Evolutionary conservation across 345 rosid genomes (phyloP), one percentile per base, ranked within the genome.

Genomic region (Punica granatum): DNA sequence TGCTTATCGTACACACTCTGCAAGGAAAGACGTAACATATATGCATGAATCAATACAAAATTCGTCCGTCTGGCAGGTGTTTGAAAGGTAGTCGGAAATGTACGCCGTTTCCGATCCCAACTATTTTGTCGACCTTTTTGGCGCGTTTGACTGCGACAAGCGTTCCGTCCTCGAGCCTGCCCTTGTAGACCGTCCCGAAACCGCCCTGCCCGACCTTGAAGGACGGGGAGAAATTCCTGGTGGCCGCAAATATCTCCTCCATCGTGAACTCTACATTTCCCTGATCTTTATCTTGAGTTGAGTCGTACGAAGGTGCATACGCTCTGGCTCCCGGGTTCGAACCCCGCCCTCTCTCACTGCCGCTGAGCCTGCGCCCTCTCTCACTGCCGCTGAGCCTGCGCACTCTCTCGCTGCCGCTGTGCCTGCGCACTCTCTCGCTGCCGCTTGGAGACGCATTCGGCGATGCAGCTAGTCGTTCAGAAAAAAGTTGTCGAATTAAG

Each of bases 141-240:
- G 97, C 97, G 0, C 98, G 94, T 74, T 93, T 93, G 70, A 90
- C 71, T 0, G 98, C 98, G 12, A 93, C 85, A 25, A 76, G 33
- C 0, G 84, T 81, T 73, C 98, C 98, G 81, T 90, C 96, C 39
- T 75, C 70, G 18, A 93, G 89, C 60, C 72, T 86, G 15, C 92
- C 98, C 79, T 84, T 90, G 75, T 90, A 93, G 41, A 93, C 98
- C 11, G 97, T 89, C 6, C 98, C 97, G 42, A 86, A 93, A 34
- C 89, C 91, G 23, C 97, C 98, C 69, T 90, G 96, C 51, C 98
- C 98, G 66, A 93, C 80, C 82, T 87, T 90, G 64, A 81, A 85
- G 11, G 94, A 76, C 0, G 98, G 89, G 34, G 91, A 86, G 78
- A 93, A 93, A 70, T 87, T 86, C 76, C 78, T 79, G 6, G 97